phyloP scores from a whole-genome alignment of 129 eudicot genomes.

The Deinandra increscens region DNA sequence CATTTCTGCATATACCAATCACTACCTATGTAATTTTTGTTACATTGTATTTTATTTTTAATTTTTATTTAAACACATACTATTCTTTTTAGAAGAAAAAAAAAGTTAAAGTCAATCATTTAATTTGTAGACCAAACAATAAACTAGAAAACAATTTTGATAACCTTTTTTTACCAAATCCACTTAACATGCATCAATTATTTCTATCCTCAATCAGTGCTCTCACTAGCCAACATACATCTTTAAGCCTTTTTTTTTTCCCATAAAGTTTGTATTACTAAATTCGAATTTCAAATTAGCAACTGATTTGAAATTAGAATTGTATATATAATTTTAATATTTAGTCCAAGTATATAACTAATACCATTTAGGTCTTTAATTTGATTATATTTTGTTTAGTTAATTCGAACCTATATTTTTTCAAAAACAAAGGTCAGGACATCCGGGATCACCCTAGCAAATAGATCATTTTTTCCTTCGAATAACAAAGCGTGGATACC shows the following conservation, averaged over 20 bases:
- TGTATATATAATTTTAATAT: too few relatives aligned
- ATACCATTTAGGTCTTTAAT: too few relatives aligned
- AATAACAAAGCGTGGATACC: too few relatives aligned
- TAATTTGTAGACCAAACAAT: neutral
- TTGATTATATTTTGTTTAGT: too few relatives aligned
- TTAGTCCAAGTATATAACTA: too few relatives aligned
- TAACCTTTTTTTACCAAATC: neutral
- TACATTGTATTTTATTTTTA: neutral
- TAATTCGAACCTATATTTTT: too few relatives aligned
- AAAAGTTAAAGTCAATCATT: neutral
- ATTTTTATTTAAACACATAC: neutral
- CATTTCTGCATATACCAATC: too few relatives aligned
- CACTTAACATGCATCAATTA: neutral
- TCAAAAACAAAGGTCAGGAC: too few relatives aligned
- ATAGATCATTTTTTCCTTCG: too few relatives aligned
- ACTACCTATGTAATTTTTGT: neutral
- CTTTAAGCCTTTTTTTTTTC: neutral
- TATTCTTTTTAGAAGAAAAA: neutral
- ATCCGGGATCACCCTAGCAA: too few relatives aligned
- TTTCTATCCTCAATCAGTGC: neutral
- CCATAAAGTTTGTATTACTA: neutral
- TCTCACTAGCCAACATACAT: neutral
- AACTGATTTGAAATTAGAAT: too few relatives aligned
- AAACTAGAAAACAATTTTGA: conserved; percentile 1
- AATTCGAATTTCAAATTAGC: neutral